These are phyloP conservation scores for Deuterostichococcus epilithicus DNA, from an alignment of 139 green algal genomes.

Conservation along the genomic window DNA sequence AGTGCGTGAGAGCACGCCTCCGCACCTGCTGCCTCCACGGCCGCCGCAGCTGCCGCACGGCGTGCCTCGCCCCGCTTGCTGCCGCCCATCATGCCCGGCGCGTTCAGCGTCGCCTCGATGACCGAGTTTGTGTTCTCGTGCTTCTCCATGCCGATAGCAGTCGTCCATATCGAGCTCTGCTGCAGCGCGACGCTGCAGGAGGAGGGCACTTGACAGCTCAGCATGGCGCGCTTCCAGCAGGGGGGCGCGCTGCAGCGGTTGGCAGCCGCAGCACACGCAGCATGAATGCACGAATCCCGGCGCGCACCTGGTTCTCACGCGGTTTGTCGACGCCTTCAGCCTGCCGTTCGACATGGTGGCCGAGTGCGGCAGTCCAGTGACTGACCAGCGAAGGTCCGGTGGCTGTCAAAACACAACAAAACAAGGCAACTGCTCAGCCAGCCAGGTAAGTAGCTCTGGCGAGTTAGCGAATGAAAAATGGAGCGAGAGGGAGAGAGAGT, in stretches of 20 bases:
- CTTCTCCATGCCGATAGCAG: conserved; percentile 68
- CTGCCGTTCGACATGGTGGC: conserved; percentile 19
- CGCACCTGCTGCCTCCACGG: conserved; percentile 46
- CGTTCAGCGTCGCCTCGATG: conserved; percentile 71
- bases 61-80: conserved; percentile 36
- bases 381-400: too few relatives aligned
- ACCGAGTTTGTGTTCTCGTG: conserved; percentile 56
- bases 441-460: too few relatives aligned
- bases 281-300: not conserved
- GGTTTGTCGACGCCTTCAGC: conserved; percentile 44
- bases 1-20: not conserved
- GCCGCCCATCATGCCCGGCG: conserved; percentile 42
- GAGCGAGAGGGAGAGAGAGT: too few relatives aligned
- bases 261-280: not conserved
- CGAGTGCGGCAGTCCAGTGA: too few relatives aligned
- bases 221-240: not conserved
- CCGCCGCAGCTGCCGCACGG: conserved; percentile 54
- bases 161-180: conserved; percentile 75
- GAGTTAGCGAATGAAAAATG: too few relatives aligned
- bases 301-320: conserved; percentile 65
- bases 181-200: conserved; percentile 63
- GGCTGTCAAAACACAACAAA: too few relatives aligned
- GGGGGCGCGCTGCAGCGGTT: too few relatives aligned
- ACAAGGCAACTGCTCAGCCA: too few relatives aligned
- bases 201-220: not conserved